Evolutionary conservation across 2,329 filamentous ascomycete genomes (phyloP), one percentile per base, ranked within the genome.

Genomic region (Neofusicoccum umdonicola): DNA sequence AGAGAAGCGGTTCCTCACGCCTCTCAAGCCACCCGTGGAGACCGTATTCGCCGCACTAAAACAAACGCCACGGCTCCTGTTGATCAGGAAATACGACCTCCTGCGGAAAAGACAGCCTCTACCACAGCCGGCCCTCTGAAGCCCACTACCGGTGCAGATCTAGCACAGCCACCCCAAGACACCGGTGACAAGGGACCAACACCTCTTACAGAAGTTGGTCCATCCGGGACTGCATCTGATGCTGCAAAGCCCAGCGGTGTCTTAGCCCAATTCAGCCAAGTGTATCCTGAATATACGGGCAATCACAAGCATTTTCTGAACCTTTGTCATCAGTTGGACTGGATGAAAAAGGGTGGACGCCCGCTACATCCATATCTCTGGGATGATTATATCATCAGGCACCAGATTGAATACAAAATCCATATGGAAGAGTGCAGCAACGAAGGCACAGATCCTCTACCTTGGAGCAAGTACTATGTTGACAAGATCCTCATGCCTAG

Each of bases 371-470:
- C 72, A 45, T 77, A 70, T 67, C 72, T 74, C 42, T 78, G 77
- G 77, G 77, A 79, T 57, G 76, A 78, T 52, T 79, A 70, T 62
- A 71, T 79, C 41, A 71, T 78, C 31, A 71, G 76, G 15, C 71
- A 74, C 63, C 66, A 68, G 31, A 73, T 66, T 4, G 74, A 77
- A n/a, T 79, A 73, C 66, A 69, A 62, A 13, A 50, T 62, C 1
- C 76, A 78, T 31, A 27, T 64, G 11, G 54, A 41, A 8, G 27
- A 52, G 7, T 74, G 74, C 61, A 22, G 68, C 1, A 68, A 72
- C 1, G 63, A 66, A 5, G 73, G 72, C 15, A 69, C 72, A 45
- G 67, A 72, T 34, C 60, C 68, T 0, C 66, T 72, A 34, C 67
- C 71, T 2, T 78, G 77, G 56, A 54, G 70, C 51, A 70, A 72